These are phyloP conservation scores for Cryptococcus sp. DNA, from an alignment of 1,284 basidiomycete genomes.

Conservation along the genomic window DNA sequence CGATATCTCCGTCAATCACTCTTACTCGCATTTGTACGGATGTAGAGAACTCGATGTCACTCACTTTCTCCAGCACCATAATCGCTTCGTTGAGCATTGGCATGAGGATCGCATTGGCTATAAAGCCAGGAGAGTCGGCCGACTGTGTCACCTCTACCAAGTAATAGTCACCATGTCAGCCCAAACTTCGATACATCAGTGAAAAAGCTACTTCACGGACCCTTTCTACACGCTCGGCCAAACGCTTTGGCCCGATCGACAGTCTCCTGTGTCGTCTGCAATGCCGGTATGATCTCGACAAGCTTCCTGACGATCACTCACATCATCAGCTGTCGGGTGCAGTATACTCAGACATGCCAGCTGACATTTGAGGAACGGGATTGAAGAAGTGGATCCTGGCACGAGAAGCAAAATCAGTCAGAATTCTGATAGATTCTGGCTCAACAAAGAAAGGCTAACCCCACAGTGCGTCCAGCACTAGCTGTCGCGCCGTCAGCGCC, in stretches of 20 bases:
- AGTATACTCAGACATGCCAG: neutral
- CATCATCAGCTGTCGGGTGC: neutral
- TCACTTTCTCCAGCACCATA: slow-evolving; percentile 82
- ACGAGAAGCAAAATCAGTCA: slow-evolving; percentile 9
- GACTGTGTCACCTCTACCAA: slow-evolving; percentile 77
- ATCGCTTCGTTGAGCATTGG: slow-evolving; percentile 70
- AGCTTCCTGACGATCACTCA: slow-evolving; percentile 65
- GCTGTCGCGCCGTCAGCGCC: slow-evolving; percentile 57
- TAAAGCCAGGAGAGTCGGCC: slow-evolving; percentile 82
- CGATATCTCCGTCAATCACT: neutral
- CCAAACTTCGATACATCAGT: neutral
- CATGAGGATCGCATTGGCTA: slow-evolving; percentile 54
- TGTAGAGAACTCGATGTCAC: slow-evolving; percentile 4
- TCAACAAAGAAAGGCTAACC: slow-evolving; percentile 9
- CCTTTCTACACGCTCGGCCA: slow-evolving; percentile 87
- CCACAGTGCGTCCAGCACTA: slow-evolving; percentile 68
- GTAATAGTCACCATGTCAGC: slow-evolving; percentile 4
- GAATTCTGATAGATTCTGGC: neutral
- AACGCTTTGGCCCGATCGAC: slow-evolving; percentile 77
- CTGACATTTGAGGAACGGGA: slow-evolving; percentile 83
- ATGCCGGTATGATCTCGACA: slow-evolving; percentile 86
- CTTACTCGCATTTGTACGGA: neutral
- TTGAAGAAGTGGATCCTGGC: slow-evolving; percentile 88
- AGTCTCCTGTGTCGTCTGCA: slow-evolving; percentile 81
- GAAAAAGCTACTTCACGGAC: slow-evolving; percentile 52